Evolutionary conservation across 2,329 filamentous ascomycete species (phyloP), one percentile per base, ranked within the genome.

Genomic region (Talaromyces amestolkiae): DNA sequence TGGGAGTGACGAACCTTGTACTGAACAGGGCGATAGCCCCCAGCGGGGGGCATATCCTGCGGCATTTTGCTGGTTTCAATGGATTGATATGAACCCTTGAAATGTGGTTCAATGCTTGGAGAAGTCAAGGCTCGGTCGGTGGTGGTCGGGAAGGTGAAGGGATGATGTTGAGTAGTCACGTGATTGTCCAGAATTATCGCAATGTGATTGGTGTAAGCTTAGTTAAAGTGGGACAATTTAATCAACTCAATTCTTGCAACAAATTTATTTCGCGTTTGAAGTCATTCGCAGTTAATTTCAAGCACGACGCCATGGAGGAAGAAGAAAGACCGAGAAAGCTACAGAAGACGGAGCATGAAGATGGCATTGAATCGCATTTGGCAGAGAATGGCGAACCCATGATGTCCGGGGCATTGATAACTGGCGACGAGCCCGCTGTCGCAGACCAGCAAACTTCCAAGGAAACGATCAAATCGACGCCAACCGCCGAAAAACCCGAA

Each of bases 1-100:
- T 47, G 56, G 27, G 67, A 45, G 65, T 62, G 53, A 82, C 84
- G 75, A 80, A 93, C 91, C 88, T 96, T 96, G 86, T 97, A 99
- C 83, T 99, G 95, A 71, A 99, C 90, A 80, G 94, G 90, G 80
- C 89, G 90, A 82, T 99, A 99, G 85, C 95, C 95, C 84, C 94
- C 95, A 76, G 82, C 80, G 73, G 95, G 95, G 84, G 95, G 95
- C 88, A 99, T 92, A 85, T 99, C 95, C 86, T 98, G 93, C 84
- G 91, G 89, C 94, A 98, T 97, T 76, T 70, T 89, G 74, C 68
- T 67, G 70, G 68, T 60, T 64, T 66, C 64, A 60, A 66, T 63
- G 60, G 51, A 67, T 45, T 67, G 68, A 65, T 64, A 69, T 70
- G 68, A 69, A 68, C 68, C 58, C 19, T 60, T 39, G 65, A 58